Evolutionary conservation across 805 yeast genomes (phyloP), one percentile per base, ranked within the genome.

Genomic region (Lipomyces spencermartinsiae): DNA sequence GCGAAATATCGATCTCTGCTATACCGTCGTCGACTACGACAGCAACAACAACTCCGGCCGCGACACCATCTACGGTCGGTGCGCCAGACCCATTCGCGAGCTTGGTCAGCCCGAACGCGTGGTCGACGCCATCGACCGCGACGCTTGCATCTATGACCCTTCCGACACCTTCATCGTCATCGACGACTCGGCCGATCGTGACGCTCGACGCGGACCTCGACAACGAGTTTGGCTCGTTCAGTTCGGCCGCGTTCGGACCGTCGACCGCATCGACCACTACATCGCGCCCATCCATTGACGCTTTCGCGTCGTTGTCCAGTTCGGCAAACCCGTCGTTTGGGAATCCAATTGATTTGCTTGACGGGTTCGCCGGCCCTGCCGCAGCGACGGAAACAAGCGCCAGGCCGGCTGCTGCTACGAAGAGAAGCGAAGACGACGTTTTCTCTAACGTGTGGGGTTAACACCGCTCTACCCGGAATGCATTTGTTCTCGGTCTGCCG

Each of bases 371-470:
- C 72, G 2, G 61, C 58, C 29, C 29, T 25, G 29, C 29, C 29
- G 14, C 31, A n/a, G 55, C 73, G 64, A 69, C 71, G 34, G 64
- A 70, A 31, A 35, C 63, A 8, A 37, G 68, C 22, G 46, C 68
- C 7, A 25, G 66, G 33, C 58, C 67, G 7, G 43, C 71, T n/a
- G 55, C 65, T n/a, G 53, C 67, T 66, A 56, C 64, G 64, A n/a
- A 62, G 71, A 64, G 63, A 43, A 65, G 66, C 29, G 80, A 75
- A 9, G 82, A 79, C 56, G 81, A 78, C 55, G 63, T 78, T 12
- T 78, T 78, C 68, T 75, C 75, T 19, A 80, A 79, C 64, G 81
- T 79, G 25, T 80, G 82, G 82, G 75, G 71, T 59, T 79, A 70
- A 65, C 16, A 25, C 1, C 29, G 3, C 29, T 25, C 29, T 25